These are phyloP conservation scores for Artemisia princeps DNA, from an alignment of 140 eudicot species.

Conservation along the genomic window DNA sequence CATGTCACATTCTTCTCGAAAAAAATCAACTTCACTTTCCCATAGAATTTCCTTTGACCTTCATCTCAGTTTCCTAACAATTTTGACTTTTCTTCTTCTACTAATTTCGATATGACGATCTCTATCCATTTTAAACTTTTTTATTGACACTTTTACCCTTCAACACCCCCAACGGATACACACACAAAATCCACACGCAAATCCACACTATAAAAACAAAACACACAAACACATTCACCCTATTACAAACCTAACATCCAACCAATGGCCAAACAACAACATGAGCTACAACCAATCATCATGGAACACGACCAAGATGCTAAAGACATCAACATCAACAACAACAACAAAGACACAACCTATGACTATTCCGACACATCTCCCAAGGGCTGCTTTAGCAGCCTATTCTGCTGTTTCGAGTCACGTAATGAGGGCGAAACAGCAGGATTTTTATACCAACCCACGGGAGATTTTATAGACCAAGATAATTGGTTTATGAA, in stretches of 20 bases:
- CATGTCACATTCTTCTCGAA: background rate
- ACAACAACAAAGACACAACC: background rate
- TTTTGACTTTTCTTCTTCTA: conserved; percentile 22
- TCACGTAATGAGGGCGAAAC: conserved; percentile 17
- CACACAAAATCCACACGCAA: conserved; percentile 36
- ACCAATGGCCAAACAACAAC: conserved; percentile 31
- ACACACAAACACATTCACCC: background rate
- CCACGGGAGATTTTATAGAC: conserved; percentile 11
- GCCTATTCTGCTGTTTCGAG: conserved; percentile 34
- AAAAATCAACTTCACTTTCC: conserved; percentile 13
- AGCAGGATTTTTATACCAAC: conserved; percentile 20
- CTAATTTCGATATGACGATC: too few relatives aligned
- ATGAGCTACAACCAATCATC: conserved; percentile 20
- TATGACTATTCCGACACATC: conserved; percentile 3
- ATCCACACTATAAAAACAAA: conserved; percentile 18
- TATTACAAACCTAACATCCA: background rate
- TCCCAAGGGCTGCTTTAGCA: conserved; percentile 29
- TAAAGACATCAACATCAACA: background rate
- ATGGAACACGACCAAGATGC: conserved; percentile 30
- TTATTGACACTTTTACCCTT: conserved; percentile 3
- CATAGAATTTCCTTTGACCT: conserved; percentile 19
- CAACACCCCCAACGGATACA: background rate
- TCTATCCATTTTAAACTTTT: too few relatives aligned
- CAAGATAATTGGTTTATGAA: conserved; percentile 44
- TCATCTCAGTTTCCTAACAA: conserved; percentile 17